Evolutionary conservation across 306 rosid species (phyloP).

Genomic region (Vicia villosa): DNA sequence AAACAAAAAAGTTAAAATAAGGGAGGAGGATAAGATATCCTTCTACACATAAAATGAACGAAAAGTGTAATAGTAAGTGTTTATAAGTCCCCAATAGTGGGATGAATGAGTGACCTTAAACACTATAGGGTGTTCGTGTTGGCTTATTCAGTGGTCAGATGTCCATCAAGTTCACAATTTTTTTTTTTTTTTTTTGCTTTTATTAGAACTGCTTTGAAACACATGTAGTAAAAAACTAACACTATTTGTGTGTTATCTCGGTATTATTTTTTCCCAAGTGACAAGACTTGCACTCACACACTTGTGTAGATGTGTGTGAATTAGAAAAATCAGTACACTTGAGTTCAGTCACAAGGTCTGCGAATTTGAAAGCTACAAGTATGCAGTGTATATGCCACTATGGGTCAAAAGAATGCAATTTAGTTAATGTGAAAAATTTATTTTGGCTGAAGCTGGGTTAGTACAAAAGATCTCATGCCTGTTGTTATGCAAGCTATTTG

Average conservation of each 20-base stretch:
- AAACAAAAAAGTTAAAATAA: constrained; percentile 22
- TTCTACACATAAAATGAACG: neutral
- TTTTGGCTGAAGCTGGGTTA: constrained; percentile 21
- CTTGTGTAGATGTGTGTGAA: neutral
- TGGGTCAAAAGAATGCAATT: constrained; percentile 7
- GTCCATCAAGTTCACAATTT: neutral
- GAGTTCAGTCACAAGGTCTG: constrained; percentile 7
- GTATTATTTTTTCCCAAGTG: neutral
- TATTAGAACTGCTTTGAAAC: neutral
- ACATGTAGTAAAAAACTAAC: constrained; percentile 7
- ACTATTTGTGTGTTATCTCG: neutral
- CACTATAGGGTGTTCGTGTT: neutral
- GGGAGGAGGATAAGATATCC: constrained; percentile 27
- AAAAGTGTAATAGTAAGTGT: neutral
- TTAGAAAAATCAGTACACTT: neutral
- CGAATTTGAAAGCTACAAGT: constrained; percentile 6
- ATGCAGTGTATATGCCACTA: constrained; percentile 5
- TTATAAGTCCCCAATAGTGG: neutral
- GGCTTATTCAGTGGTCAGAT: neutral
- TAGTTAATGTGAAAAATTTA: neutral
- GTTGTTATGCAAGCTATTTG: constrained; percentile 16
- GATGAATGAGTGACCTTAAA: neutral
- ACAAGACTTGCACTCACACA: neutral
- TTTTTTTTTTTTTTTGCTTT: neutral
- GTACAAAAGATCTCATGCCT: neutral